Evolutionary conservation across 73 alveolate genomes (phyloP), one percentile per base, ranked within the genome.

Genomic region (Breviolum minutum): DNA sequence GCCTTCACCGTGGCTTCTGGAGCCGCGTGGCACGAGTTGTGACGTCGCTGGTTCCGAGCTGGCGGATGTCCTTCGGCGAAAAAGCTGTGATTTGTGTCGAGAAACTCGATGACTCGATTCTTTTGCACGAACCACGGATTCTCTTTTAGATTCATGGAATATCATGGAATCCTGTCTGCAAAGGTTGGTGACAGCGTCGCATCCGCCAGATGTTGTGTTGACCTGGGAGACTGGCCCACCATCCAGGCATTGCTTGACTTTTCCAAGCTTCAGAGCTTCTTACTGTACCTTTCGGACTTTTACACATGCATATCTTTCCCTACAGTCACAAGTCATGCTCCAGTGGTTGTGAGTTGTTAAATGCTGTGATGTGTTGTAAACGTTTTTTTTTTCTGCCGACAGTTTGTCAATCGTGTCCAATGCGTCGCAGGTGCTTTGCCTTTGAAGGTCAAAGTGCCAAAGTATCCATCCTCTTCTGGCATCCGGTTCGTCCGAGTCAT

Each of bases 161-260:
- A 40, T 40, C n/a, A n/a, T 40, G 54, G 54, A 40, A 40, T 40
- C 54, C 54, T 40, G 54, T 40, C 54, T 40, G 6, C 69, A 3
- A 76, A 90, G 96, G 96, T 71, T 48, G 68, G 54, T 92, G 22
- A 63, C 90, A 4, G 90, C 98, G 60, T 92, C 98, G 40, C 98
- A 92, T 73, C 74, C 98, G n/a, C 98, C 98, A 8, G 98, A 92
- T 64, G 98, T 92, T 5, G 98, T 92, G 77, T 54, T 92, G 81
- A 76, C 98, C 66, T 92, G 98, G 98, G 98, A 92, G 98, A 92
- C 98, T 10, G 98, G 98, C 27, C 81, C 98, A 22, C 98, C 98
- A 12, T 92, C 98, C 88, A 90, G 97, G 97, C 64, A 62, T 30
- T n/a, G n/a, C n/a, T n/a, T n/a, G n/a, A n/a, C n/a, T n/a, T n/a